Conservation (phyloP, 2,329 filamentous ascomycete genomes). For the Lecanicillium sp. region DNA sequence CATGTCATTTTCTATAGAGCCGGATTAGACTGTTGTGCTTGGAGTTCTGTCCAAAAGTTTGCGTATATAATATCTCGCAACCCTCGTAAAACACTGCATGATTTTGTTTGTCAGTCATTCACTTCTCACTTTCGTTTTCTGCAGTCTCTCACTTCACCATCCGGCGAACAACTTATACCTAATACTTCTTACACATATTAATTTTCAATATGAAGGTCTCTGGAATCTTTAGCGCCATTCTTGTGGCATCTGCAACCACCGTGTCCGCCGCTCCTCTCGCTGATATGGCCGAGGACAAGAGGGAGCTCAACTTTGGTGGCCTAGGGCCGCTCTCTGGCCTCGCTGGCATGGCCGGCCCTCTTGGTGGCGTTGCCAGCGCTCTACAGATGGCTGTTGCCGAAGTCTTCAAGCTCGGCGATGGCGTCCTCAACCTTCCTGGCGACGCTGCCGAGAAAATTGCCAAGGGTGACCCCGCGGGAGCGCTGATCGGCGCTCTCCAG, state of each 20-base stretch:
- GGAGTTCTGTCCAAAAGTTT: too few relatives aligned
- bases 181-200: background rate
- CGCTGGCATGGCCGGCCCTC: slow-evolving; percentile 9
- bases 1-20: too few relatives aligned
- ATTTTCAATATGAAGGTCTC: slow-evolving; percentile 5
- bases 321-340: slow-evolving; percentile 6
- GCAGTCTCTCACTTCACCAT: background rate
- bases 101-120: background rate
- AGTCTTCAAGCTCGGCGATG: slow-evolving; percentile 11
- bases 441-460: slow-evolving; percentile 6
- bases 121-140: background rate
- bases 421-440: slow-evolving; percentile 11
- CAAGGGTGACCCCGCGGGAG: slow-evolving; percentile 4
- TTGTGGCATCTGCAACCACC: slow-evolving; percentile 4
- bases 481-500: slow-evolving; percentile 1
- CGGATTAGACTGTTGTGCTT: too few relatives aligned
- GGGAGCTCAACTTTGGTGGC: slow-evolving; percentile 8
- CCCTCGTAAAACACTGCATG: too few relatives aligned
- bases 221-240: background rate
- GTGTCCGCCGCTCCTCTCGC: slow-evolving; percentile 1
- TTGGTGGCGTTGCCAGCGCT: background rate
- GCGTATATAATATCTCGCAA: too few relatives aligned
- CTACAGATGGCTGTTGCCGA: slow-evolving; percentile 8
- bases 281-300: slow-evolving; percentile 1
- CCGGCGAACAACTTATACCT: too few relatives aligned